Conservation (phyloP, 805 yeast species). For the Ogataea trehalophila region DNA sequence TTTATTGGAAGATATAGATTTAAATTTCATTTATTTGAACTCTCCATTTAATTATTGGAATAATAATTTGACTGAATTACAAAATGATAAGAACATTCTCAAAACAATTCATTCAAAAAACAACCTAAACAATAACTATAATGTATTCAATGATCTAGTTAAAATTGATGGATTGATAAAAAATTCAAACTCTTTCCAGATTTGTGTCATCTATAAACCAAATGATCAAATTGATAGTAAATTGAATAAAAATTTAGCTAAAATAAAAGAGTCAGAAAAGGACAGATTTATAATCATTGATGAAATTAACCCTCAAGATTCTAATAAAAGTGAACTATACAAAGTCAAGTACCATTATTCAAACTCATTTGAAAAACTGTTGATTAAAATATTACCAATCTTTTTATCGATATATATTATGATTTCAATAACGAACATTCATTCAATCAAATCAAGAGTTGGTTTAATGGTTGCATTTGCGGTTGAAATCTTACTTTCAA, state of each 20-base stretch:
- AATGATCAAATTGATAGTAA: conserved; percentile 17
- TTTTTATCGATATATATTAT: conserved; percentile 20
- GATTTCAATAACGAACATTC: conserved; percentile 36
- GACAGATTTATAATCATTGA: neutral
- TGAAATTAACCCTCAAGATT: neutral
- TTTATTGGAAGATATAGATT: conserved; percentile 23
- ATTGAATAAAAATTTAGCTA: conserved; percentile 30
- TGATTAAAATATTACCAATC: conserved; percentile 16
- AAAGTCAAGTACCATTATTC: conserved; percentile 10
- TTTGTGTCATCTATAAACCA: conserved; percentile 28
- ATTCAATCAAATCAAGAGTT: conserved; percentile 39
- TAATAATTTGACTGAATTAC: conserved; percentile 25
- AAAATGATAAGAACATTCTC: conserved; percentile 31
- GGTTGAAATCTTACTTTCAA: conserved; percentile 36
- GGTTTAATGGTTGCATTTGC: conserved; percentile 42
- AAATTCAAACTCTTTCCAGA: conserved; percentile 36
- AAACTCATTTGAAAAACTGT: conserved; percentile 6
- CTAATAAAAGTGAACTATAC: neutral
- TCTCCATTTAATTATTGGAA: conserved; percentile 44
- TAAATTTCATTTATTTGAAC: conserved; percentile 23
- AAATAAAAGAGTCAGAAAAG: conserved; percentile 9
- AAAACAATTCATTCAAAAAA: conserved; percentile 35
- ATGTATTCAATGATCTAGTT: conserved; percentile 34
- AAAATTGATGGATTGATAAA: conserved; percentile 40
- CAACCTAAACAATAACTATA: conserved; percentile 16